Evolutionary conservation across 768 basidiomycete genomes (phyloP), one percentile per base, ranked within the genome.

Genomic region (Pulveroboletus ravenelii): DNA sequence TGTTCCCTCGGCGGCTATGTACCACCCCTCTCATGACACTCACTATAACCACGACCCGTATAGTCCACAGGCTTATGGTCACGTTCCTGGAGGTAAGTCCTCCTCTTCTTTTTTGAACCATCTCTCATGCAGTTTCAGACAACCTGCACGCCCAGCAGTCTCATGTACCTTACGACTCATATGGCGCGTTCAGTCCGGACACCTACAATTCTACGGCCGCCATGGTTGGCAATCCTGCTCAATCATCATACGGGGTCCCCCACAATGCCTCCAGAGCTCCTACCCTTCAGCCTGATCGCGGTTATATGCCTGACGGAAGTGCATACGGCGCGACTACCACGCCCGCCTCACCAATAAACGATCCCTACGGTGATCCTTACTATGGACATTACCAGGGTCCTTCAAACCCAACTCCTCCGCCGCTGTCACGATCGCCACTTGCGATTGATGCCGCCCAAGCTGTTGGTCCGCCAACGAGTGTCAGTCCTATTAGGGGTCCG

Each of bases 231-330:
- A 47, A 51, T 32, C 12, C 55, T 23, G 41, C 53, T 40, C 62
- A 57, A 32, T 48, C 58, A 17, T 32, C 57, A 10, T 59, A 64
- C 35, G 54, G 34, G 3, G 51, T 45, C 6, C 52, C 63, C 25
- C 50, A 59, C 31, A 49, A 44, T 40, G 3, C 52, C 20, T 27
- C 55, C 15, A 51, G 57, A 39, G 40, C 59, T n/a, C 52, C 64
- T 20, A 47, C 57, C 31, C 45, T 52, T 18, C 59, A 57, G n/a
- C 68, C 70, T 27, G 76, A 80, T 30, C 78, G 75, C n/a, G 74
- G 69, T 48, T 82, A 86, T 63, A 76, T 80, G 7, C 72, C 79
- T 29, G 78, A 79, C 6, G 82, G 80, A 17, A 75, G 75, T 47
- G 76, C 77, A 8, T 86, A 87, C 49, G 80, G 77, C 5, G 59